Base-by-base conservation (phyloP, 1,139 yeast species). In the Kluyveromyces marxianus region DNA sequence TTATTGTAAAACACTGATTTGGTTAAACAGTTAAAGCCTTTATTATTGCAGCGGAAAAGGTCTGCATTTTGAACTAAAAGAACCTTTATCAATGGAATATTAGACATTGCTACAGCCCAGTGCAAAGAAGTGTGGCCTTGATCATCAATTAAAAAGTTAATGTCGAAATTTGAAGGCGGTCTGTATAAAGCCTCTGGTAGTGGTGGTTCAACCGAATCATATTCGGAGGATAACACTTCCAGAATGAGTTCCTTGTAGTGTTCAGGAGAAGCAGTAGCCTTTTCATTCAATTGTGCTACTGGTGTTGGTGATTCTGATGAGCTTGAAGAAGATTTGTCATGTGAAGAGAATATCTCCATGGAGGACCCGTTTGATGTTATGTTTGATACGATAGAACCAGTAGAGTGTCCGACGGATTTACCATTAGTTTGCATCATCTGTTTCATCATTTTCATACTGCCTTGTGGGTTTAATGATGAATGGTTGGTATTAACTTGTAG, bases 51-150 rank as follows among this genome's bases (percentile, higher is more conserved):
- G 8, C 79, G 81, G 38, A 83, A 67, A 4, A 90, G 83, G 58
- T 86, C 83, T 2, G 96, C 95, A 5, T 92, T 89, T 28, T 62
- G 48, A 21, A 76, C 76, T 25, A 89, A 64, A 27, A 92, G 67
- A 25, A 87, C 69, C 54, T 83, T 86, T 44, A 89, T 79, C 62
- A 90, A 75, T 38, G 77, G 77, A 45, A 80, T 68, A 54, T 85
- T 82, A 6, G 96, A 97, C 72, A 92, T 83, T 0, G 97, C 89
- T 7, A 95, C 80, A 0, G 97, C 96, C 98, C 98, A 92, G 63
- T 92, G 97, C 53, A 92, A 75, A 0, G 97, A 89, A 0, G 97
- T 86, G 58, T 92, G 97, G 0, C 97, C 97, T 65, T 92, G 97
- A 54, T 87, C 95, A 59, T 92, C 98, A 39, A 92, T 87, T 4